Evolutionary conservation across 345 rosid genomes (phyloP), one percentile per base, ranked within the genome.

Genomic region (Turritis glabra): DNA sequence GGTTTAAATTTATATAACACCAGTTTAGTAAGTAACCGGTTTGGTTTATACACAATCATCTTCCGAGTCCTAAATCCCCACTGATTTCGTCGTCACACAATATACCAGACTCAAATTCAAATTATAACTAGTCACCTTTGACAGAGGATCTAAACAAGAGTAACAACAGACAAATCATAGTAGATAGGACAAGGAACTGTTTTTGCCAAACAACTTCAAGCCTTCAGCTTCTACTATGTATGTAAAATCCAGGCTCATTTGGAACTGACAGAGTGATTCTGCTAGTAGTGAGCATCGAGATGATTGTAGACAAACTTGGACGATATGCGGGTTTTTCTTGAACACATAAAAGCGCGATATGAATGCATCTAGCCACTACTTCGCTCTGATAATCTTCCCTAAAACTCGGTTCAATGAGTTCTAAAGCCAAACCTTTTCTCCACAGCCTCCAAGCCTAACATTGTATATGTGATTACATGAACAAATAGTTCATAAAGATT

Each of bases 351-450:
- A 86, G 65, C 0, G 82, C 84, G 0, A 86, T 48, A 15, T 86
- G 86, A n/a, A 84, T 83, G 77, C 85, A 82, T 68, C 84, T 66
- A 1, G 40, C 65, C 7, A 80, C 79, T 78, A 82, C 74, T 23
- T 64, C 74, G 17, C 58, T 73, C 13, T 75, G 43, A 51, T 71
- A 82, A 10, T 67, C n/a, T n/a, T 63, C 37, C 54, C 65, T 1
- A n/a, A n/a, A n/a, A n/a, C n/a, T n/a, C n/a, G n/a, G n/a, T 5
- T 86, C 87, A 53, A 84, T 1, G 8, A 84, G 59, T 32, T 79
- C 63, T 69, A 61, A 26, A 0, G 85, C 75, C 11, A 63, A 76
- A 10, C 81, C 81, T 2, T 65, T 75, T 18, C 57, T 85, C 88
- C 86, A 83, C 5, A 61, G 73, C 19, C 62, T 74, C 86, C 86